A percentile compares a stretch with the other conserved stretches of the same genome.
Conservation (phyloP, 2,329 filamentous ascomycete species). For the Parastagonospora avenae region DNA sequence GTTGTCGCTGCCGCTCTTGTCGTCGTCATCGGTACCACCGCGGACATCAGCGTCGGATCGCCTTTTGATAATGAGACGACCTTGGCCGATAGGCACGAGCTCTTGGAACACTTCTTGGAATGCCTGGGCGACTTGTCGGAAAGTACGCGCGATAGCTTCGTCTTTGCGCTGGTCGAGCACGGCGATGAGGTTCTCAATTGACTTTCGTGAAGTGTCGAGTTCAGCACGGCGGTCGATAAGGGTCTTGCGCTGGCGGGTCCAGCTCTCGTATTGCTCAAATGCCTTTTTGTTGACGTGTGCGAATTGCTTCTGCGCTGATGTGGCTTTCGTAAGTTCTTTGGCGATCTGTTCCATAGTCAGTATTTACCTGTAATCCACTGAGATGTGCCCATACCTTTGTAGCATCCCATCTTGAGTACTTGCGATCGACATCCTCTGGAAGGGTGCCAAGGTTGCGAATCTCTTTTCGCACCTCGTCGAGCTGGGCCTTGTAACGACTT, state of each 20-base stretch:
- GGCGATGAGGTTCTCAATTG: conserved; percentile 89
- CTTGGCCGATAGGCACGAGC: conserved; percentile 90
- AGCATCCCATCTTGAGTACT: conserved; percentile 82
- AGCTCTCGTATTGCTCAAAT: conserved; percentile 98
- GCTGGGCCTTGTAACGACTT: conserved; percentile 75
- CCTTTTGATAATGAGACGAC: conserved; percentile 89
- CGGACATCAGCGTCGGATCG: conserved; percentile 78
- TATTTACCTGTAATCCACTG: not conserved
- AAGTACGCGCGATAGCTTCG: conserved; percentile 96
- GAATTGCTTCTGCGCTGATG: conserved; percentile 93
- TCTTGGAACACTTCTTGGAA: conserved; percentile 94
- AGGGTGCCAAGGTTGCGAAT: conserved; percentile 93
- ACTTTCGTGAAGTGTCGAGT: conserved; percentile 81
- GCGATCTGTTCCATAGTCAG: conserved; percentile 33
- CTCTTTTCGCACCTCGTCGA: conserved; percentile 80
- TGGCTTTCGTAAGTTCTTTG: conserved; percentile 80
- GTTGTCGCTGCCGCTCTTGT: conserved; percentile 47
- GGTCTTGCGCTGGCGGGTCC: conserved; percentile 88
- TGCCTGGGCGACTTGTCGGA: conserved; percentile 95
- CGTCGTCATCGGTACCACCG: conserved; percentile 62
- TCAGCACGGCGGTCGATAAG: conserved; percentile 84
- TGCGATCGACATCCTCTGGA: conserved; percentile 90
- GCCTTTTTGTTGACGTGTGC: conserved; percentile 99
- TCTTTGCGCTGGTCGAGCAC: conserved; percentile 95
- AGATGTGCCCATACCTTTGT: conserved; percentile 65